Conservation (phyloP, 1,284 basidiomycete genomes). For the Ceratobasidium sp. region DNA sequence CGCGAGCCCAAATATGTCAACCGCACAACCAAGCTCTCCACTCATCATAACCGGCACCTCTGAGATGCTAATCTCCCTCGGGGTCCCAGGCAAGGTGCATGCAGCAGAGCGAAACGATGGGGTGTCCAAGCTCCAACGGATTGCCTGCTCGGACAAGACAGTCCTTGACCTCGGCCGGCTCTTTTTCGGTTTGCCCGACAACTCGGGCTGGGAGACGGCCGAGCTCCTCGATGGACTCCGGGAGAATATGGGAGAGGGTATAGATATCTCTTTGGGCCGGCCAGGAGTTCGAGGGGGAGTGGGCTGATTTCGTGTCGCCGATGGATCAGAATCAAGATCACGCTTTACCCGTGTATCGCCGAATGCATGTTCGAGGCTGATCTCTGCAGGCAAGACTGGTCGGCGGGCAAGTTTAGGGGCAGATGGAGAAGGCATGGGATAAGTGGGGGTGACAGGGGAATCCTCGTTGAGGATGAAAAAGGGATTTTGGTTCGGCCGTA, state of each 20-base stretch:
- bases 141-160: not conserved
- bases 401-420: not conserved
- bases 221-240: not conserved
- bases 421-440: not conserved
- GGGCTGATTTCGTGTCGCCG: constrained; percentile 1
- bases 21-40: not conserved
- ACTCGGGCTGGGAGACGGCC: constrained; percentile 15
- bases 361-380: constrained; percentile 26
- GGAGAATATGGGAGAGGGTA: not conserved
- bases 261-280: not conserved
- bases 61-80: constrained; percentile 24
- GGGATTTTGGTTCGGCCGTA: not conserved
- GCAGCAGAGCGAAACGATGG: constrained; percentile 4
- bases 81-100: not conserved
- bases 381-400: constrained; percentile 1
- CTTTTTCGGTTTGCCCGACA: constrained; percentile 6
- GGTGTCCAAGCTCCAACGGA: not conserved
- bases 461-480: constrained; percentile 23
- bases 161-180: constrained; percentile 16
- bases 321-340: not conserved
- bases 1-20: constrained; percentile 23
- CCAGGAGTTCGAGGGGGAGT: constrained; percentile 1
- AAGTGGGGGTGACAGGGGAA: not conserved
- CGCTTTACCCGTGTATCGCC: constrained; percentile 10
- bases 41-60: constrained; percentile 9